Percentiles rank a stretch among this genome's conserved stretches.
phyloP scores from a whole-genome alignment of 495 filamentous ascomycete species.

The Daldinia bambusicola region DNA sequence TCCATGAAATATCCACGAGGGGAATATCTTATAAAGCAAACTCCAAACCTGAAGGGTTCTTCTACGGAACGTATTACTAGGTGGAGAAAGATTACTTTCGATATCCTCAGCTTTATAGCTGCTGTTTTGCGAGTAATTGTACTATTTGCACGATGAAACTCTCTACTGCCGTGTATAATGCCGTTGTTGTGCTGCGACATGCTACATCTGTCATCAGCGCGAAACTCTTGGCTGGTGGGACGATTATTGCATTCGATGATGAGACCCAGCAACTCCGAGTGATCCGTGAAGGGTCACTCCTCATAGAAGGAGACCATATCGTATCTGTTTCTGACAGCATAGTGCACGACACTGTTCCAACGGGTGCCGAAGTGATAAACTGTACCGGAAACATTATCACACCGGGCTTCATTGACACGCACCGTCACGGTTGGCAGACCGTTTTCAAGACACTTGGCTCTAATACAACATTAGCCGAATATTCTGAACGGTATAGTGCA shows the following conservation, averaged over 20 bases:
- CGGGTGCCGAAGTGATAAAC: not conserved
- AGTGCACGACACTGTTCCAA: not conserved
- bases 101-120: not conserved
- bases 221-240: not conserved
- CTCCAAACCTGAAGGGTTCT: not conserved
- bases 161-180: not conserved
- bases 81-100: not conserved
- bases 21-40: too few relatives aligned
- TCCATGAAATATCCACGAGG: too few relatives aligned
- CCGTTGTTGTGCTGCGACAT: not conserved
- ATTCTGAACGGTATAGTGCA: slow-evolving; percentile 42
- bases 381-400: slow-evolving; percentile 53
- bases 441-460: slow-evolving; percentile 52
- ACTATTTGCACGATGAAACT: not conserved
- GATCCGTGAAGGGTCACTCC: not conserved
- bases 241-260: not conserved
- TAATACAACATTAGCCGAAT: slow-evolving; percentile 50
- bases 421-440: slow-evolving; percentile 65
- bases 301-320: not conserved
- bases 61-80: not conserved
- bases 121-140: not conserved
- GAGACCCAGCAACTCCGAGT: not conserved
- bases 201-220: not conserved
- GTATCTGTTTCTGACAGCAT: slow-evolving; percentile 17
- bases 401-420: slow-evolving; percentile 65